phyloP scores from a whole-genome alignment of 306 rosid species.

The Carpinus viminea region DNA sequence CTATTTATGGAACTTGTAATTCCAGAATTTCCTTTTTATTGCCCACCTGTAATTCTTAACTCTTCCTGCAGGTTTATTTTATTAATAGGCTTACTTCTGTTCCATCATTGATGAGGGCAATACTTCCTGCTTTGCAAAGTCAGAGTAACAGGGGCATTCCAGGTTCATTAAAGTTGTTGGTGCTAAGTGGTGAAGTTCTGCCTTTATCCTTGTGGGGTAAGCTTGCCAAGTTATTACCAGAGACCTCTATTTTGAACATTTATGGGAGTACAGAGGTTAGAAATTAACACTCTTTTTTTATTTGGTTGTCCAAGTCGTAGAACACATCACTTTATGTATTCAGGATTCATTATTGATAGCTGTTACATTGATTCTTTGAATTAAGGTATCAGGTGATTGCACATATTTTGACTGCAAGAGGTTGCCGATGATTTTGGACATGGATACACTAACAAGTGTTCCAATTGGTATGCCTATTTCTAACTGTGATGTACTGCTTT shows the following conservation, averaged over 20 bases:
- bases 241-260: slow-evolving; percentile 75
- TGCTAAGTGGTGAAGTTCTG: slow-evolving; percentile 83
- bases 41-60: slow-evolving; percentile 21
- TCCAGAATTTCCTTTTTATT: slow-evolving; percentile 10
- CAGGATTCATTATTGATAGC: slow-evolving; percentile 23
- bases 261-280: slow-evolving; percentile 95
- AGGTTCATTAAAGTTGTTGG: slow-evolving; percentile 64
- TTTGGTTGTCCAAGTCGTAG: neutral
- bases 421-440: slow-evolving; percentile 66
- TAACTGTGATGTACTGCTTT: slow-evolving; percentile 69
- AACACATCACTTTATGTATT: neutral
- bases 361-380: slow-evolving; percentile 28
- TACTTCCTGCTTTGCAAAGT: slow-evolving; percentile 68
- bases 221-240: slow-evolving; percentile 62
- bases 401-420: slow-evolving; percentile 96
- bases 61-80: slow-evolving; percentile 65
- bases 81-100: slow-evolving; percentile 69
- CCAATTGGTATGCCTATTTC: slow-evolving; percentile 88
- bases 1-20: slow-evolving; percentile 5
- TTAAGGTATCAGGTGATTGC: slow-evolving; percentile 91
- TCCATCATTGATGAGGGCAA: slow-evolving; percentile 78
- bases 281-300: slow-evolving; percentile 3
- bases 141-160: slow-evolving; percentile 21
- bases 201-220: slow-evolving; percentile 63
- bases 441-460: slow-evolving; percentile 55